Evolutionary conservation across 768 basidiomycete genomes (phyloP), one percentile per base, ranked within the genome.

Genomic region (Pulveroboletus sp.): DNA sequence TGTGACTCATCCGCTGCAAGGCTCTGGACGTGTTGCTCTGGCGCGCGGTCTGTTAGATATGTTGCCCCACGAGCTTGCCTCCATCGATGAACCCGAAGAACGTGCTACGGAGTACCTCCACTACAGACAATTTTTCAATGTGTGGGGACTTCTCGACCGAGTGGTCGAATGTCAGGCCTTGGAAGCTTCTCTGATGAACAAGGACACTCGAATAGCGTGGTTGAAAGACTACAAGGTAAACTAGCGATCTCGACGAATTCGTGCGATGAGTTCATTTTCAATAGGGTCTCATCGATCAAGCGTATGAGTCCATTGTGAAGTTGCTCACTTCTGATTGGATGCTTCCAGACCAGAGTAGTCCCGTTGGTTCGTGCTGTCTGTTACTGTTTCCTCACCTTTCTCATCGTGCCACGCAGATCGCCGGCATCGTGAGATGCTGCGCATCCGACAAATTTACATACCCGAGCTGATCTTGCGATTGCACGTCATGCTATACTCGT

Each of bases 381-480:
- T 27, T 46, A 8, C 14, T 20, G 10, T 6, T 5, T 34, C 17
- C 39, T 12, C 37, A 50, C 45, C 12, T 45, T 46, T 39, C 30
- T 47, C 22, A 58, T 41, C 9, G n/a, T n/a, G 4, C n/a, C 38
- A 5, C 78, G 80, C 68, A 35, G 78, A 83, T 40, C 76, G 76
- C 7, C 76, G 86, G 23, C 74, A 73, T 20, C 72, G 73, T 19
- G 90, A 94, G 53, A 77, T 95, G 39, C 69, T 79, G 12, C 81
- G 86, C n/a, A 86, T 95, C 44, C 82, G 93, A 35, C 85, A 93
- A 59, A 82, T 94, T 26, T 94, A 86, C 67, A 74, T 96, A 22
- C 95, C 93, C 0, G 93, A 96, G 63, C 76, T 97, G 19, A 81
- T 97, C 57, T 76, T 97, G 55, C 82, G 91, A 19, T 71, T 98